phyloP scores from a whole-genome alignment of 2,329 filamentous ascomycete species.

The Penicillium sp. region DNA sequence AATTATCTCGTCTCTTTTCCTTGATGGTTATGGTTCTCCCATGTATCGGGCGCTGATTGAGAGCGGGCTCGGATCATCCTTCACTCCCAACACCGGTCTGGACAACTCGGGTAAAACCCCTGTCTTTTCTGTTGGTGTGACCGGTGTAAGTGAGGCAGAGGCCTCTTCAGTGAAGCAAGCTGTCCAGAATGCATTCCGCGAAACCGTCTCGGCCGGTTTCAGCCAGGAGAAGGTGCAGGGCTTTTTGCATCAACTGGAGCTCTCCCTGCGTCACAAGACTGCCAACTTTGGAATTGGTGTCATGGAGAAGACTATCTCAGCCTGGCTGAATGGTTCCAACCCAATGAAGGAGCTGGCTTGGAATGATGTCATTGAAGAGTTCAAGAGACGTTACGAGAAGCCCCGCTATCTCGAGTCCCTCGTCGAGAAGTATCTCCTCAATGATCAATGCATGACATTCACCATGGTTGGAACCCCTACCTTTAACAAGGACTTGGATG shows the following conservation, averaged over 20 bases:
- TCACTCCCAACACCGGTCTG: conserved; percentile 92
- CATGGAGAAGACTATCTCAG: conserved; percentile 83
- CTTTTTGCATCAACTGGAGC: conserved; percentile 88
- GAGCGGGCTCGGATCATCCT: conserved; percentile 86
- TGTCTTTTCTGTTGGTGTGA: conserved; percentile 88
- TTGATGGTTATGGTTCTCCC: conserved; percentile 95
- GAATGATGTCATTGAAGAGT: conserved; percentile 84
- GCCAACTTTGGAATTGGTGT: conserved; percentile 92
- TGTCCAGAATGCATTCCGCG: conserved; percentile 72
- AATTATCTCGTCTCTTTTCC: conserved; percentile 79
- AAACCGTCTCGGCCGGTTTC: conserved; percentile 76
- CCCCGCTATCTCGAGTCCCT: conserved; percentile 82
- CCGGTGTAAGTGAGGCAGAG: conserved; percentile 82
- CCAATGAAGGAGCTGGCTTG: conserved; percentile 89
- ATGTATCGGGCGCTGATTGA: conserved; percentile 89
- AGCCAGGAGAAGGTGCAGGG: conserved; percentile 90
- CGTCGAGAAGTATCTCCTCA: conserved; percentile 87
- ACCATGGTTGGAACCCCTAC: conserved; percentile 86
- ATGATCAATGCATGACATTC: conserved; percentile 84
- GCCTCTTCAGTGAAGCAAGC: conserved; percentile 75
- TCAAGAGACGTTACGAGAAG: conserved; percentile 75
- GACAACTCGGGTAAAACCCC: conserved; percentile 76
- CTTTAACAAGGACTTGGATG: conserved; percentile 73
- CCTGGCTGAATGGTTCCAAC: conserved; percentile 95
- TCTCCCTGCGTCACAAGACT: conserved; percentile 94